Base-by-base conservation (phyloP, 1,139 yeast genomes). In the Lodderomyces parapsilosis region DNA sequence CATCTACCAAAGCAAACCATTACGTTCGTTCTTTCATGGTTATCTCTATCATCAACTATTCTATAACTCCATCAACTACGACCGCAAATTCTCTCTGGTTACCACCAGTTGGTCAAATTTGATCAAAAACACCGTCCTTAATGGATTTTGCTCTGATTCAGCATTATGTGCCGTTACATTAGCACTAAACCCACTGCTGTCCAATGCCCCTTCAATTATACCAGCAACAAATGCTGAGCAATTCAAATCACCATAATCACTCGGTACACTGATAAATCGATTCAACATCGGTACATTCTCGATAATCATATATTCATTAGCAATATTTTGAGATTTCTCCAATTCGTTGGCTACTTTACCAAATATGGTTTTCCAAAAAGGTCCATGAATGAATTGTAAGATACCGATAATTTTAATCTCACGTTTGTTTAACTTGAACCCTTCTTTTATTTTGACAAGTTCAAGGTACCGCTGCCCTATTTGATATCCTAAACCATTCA, bases 191-290 rank as follows among this genome's bases (percentile, higher is more conserved):
- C 83, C 84, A 2, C 91, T 78, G 13, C 86, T 77, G 52, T 88
- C 95, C 43, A 93, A 68, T 1, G 93, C 85, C 0, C 97, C 98
- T 60, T 91, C 96, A 22, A 93, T 78, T 22, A 93, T 79, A 0
- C 99, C 99, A 1, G 97, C 97, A 2, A 86, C 80, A 56, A 86
- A 87, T 0, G 96, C 91, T 9, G 87, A 84, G 56, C 95, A 86
- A 56, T 86, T 87, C 54, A 89, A 73, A 50, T 83, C 83, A 6
- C 87, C 83, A 60, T 85, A 82, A 50, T 89, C 96, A 51, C 78
- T 80, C 2, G 96, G 96, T 4, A 86, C 83, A 25, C 86, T 81
- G 20, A 93, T 83, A 59, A 79, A 93, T 53, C 80, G 83, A 9
- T 93, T 78, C 40, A 91, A 74, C 43, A 86, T 56, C 3, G 99